Percentiles rank a stretch among this genome's conserved stretches.
Conservation (phyloP, 179 eudicot genomes). For the Patellifolia procumbens region DNA sequence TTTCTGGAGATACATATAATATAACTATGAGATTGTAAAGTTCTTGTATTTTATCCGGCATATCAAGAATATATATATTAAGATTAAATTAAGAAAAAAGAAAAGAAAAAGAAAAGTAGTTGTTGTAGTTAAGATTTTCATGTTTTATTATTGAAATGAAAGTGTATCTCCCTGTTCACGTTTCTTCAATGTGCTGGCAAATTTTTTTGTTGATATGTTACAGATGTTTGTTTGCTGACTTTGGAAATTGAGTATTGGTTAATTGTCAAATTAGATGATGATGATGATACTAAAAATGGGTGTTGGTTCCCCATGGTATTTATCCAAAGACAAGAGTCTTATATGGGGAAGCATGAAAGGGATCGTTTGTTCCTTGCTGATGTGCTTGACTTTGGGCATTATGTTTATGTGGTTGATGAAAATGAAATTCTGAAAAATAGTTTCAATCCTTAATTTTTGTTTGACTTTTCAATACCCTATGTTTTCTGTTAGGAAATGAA, state of each 20-base stretch:
- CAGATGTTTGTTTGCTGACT: neutral
- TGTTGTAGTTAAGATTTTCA: conserved; percentile 14
- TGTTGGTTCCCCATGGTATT: conserved; percentile 7
- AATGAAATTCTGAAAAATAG: neutral
- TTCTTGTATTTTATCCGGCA: conserved; percentile 11
- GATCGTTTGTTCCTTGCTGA: conserved; percentile 7
- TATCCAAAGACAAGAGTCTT: conserved; percentile 6
- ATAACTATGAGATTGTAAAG: conserved; percentile 35
- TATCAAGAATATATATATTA: neutral
- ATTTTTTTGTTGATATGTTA: conserved; percentile 3
- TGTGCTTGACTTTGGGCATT: neutral
- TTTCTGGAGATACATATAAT: conserved; percentile 20
- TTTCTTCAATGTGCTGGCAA: conserved; percentile 12
- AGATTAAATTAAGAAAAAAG: neutral
- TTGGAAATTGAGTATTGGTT: conserved; percentile 3
- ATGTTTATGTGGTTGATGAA: neutral
- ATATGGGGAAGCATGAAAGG: conserved; percentile 22
- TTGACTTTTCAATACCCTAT: neutral
- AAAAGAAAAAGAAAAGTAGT: neutral
- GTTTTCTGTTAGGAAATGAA: neutral
- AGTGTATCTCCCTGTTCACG: conserved; percentile 20
- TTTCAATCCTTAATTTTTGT: neutral
- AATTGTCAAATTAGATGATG: conserved; percentile 16
- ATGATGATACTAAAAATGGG: neutral
- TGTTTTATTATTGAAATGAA: conserved; percentile 16